Conservation (phyloP, 176 grass and related monocot genomes). For the Themeda triandra region DNA sequence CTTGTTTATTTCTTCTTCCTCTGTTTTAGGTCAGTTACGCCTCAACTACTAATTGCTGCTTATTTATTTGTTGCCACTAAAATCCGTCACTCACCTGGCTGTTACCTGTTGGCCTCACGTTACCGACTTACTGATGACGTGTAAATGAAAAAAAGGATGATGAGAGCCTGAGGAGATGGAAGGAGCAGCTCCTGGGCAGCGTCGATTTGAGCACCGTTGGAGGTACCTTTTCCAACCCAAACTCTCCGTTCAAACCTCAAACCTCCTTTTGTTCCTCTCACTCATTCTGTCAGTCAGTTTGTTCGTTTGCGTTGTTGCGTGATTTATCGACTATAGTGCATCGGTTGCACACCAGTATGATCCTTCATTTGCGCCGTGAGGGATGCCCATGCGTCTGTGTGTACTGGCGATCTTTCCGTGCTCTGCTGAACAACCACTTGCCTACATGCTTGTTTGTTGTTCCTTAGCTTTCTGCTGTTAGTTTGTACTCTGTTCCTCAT, state of each 20-base stretch:
- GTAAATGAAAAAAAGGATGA: constrained; percentile 7
- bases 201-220: constrained; percentile 41
- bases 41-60: neutral
- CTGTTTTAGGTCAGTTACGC: neutral
- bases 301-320: neutral
- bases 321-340: too few species aligned
- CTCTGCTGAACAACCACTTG: neutral
- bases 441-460: too few species aligned
- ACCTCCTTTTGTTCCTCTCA: too few species aligned
- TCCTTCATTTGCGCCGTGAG: neutral
- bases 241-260: neutral
- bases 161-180: constrained; percentile 52
- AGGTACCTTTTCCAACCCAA: constrained; percentile 32
- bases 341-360: neutral
- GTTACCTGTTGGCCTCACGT: neutral
- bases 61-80: neutral
- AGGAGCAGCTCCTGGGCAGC: constrained; percentile 47
- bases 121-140: neutral
- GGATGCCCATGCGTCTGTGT: neutral
- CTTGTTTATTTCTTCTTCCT: neutral
- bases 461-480: too few species aligned
- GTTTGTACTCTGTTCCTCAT: too few species aligned
- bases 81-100: neutral
- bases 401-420: neutral
- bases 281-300: neutral